Evolutionary conservation across 2,329 filamentous ascomycete species (phyloP), one percentile per base, ranked within the genome.

Genomic region (Bipolaris oryzae): DNA sequence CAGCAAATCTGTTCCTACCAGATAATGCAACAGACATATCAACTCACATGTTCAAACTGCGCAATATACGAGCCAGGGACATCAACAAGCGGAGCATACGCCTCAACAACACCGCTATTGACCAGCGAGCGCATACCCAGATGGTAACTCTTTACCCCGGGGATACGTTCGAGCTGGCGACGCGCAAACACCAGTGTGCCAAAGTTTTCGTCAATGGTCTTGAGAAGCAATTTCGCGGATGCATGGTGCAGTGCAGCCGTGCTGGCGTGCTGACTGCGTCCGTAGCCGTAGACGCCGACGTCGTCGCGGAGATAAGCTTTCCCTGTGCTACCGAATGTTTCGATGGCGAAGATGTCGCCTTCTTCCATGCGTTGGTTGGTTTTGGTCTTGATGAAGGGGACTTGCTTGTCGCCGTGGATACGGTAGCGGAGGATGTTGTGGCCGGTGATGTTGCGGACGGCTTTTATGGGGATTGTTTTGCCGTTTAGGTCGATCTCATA

Each of bases 341-440:
- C 93, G 68, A 97, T 96, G 57, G 94, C 93, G 76, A 96, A 97
- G 25, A 92, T 86, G 70, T 97, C 93, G 39, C 92, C 92, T 79
- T 97, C 93, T 79, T 97, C 94, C 94, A 97, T 97, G 82, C 96
- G 96, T 55, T 91, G 95, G 71, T 87, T 85, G 69, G 96, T 91
- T 61, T 85, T 84, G 58, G 86, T 88, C 80, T 96, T 96, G 62
- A 96, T 89, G 67, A 96, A 96, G 0, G 94, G 93, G 44, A 97
- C 91, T 71, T 90, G 92, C 82, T 96, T 97, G 69, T 86, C 89
- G 57, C 93, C 92, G 78, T 97, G 94, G 68, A 97, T 97, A 74
- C 87, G 87, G 81, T 93, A 95, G 61, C 87, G 93, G 57, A 91
- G 82, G 72, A 97, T 97, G 64, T 91, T 93, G 80, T 97, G 94